Evolutionary conservation across 768 basidiomycete species (phyloP), one percentile per base, ranked within the genome.

Genomic region (Kockovaella imperatae): DNA sequence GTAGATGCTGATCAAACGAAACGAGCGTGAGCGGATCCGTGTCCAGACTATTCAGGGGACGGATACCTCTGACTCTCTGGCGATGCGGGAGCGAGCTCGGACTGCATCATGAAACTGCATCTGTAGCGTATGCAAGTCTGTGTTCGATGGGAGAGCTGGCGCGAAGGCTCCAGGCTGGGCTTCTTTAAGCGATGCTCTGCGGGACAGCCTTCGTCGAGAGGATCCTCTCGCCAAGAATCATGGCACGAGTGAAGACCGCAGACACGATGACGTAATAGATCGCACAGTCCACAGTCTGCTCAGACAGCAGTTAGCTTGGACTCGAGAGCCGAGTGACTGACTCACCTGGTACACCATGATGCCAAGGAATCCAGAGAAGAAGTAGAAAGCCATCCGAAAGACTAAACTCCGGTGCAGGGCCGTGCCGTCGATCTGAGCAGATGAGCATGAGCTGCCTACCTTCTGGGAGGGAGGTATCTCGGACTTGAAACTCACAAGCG

Each of bases 201-300:
- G 10, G 31, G 31, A 32, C 10, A 32, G 10, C 31, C 36, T 43
- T 17, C 18, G 20, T 18, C 36, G 15, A n/a, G 34, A 17, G 18
- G 74, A 86, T 83, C 45, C 64, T 74, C 73, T 90, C 87, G 62
- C 82, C 84, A 17, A 78, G 75, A 52, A 77, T 68, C 34, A 81
- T 73, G 11, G 86, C 84, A 47, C 81, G 78, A 13, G 72, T 69
- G 60, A 87, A 93, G 62, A 81, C 81, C 47, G 76, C 53, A 21
- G 78, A 75, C 15, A 86, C 83, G 60, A 87, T 77, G 42, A 86
- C 62, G 20, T 85, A 87, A 77, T 81, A 95, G 42, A 91, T 70
- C 11, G 83, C 81, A 23, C 80, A 83, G 62, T 88, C 88, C 28
- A 85, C 84, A 35, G 87, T 88, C 86, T 90, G 50, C 42, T n/a